phyloP scores from a whole-genome alignment of 116 monocot species.

The Iris pallida region DNA sequence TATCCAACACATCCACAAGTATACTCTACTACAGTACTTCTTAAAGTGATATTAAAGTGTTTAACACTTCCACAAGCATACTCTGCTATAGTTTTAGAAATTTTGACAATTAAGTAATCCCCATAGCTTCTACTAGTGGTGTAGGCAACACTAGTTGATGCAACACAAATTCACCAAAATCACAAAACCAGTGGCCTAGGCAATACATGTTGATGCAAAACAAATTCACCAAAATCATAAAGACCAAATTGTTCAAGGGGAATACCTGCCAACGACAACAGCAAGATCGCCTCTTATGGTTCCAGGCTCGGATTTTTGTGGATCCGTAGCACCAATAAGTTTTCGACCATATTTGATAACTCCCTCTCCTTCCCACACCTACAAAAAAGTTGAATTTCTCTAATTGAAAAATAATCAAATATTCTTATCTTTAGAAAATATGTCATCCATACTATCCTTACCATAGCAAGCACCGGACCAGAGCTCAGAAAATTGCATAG shows the following conservation, averaged over 20 bases:
- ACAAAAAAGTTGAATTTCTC: constrained; percentile 2
- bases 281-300: constrained; percentile 96
- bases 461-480: constrained; percentile 92
- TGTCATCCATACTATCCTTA: constrained; percentile 9
- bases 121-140: no score
- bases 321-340: constrained; percentile 96
- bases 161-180: no score
- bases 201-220: no score
- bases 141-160: no score
- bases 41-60: no score
- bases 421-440: neutral
- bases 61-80: no score
- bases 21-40: no score
- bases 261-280: constrained; percentile 91
- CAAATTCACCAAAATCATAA: neutral
- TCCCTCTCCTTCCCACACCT: constrained; percentile 99
- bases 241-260: neutral
- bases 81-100: no score
- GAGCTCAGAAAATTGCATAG: constrained; percentile 91
- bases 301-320: constrained; percentile 91
- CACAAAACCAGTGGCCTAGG: no score
- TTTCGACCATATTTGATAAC: constrained; percentile 93
- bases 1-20: no score
- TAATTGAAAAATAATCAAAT: neutral
- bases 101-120: no score